Evolutionary conservation across 78 protist genomes (phyloP).

Genomic region (Dictyostelium intermedium): DNA sequence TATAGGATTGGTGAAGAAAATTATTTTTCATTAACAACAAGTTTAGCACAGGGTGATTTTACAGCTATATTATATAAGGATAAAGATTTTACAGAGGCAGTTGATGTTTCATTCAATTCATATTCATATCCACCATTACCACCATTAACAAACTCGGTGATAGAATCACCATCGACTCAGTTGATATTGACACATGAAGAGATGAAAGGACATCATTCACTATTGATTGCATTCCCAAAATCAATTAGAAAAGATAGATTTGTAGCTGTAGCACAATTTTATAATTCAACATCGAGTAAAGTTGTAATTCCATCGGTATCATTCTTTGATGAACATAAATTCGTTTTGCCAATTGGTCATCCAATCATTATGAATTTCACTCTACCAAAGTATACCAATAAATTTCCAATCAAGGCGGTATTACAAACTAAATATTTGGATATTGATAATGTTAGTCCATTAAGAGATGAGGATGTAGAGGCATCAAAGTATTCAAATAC

Average conservation of each 20-base stretch:
- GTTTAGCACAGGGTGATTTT: conserved; percentile 47
- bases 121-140: conserved; percentile 50
- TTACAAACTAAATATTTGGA: background rate
- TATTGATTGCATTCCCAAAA: conserved; percentile 44
- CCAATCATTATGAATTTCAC: conserved; percentile 45
- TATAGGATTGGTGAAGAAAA: conserved; percentile 19
- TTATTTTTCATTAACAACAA: conserved; percentile 36
- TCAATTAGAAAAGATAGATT: conserved; percentile 27
- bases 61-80: background rate
- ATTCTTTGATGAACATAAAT: conserved; percentile 26
- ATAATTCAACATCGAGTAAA: conserved; percentile 6
- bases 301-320: conserved; percentile 26
- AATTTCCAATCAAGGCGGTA: conserved; percentile 22
- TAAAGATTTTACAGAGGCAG: background rate
- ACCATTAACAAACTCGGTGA: background rate
- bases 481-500: background rate
- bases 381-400: conserved; percentile 43
- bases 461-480: background rate
- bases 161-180: conserved; percentile 43
- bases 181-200: background rate
- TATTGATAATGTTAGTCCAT: background rate
- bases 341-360: conserved; percentile 45
- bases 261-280: conserved; percentile 33
- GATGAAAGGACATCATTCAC: conserved; percentile 7
- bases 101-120: conserved; percentile 26